Percentiles rank a stretch among this genome's conserved stretches.
phyloP scores from a whole-genome alignment of 495 filamentous ascomycete genomes.

The Talaromyces proteolyticus region DNA sequence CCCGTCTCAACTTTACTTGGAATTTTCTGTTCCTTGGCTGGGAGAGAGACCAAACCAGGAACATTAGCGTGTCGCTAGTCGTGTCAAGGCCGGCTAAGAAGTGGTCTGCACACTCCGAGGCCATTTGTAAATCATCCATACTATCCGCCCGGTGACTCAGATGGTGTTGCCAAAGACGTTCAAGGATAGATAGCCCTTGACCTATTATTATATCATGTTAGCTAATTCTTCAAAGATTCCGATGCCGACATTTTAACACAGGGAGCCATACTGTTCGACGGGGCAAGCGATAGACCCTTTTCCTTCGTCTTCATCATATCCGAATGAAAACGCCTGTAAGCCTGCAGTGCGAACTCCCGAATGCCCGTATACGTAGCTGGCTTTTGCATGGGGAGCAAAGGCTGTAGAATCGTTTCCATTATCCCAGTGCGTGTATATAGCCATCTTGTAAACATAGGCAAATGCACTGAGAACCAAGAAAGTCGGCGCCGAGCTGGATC shows the following conservation, averaged over 20 bases:
- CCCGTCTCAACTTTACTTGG: slow-evolving; percentile 18
- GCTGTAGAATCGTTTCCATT: slow-evolving; percentile 12
- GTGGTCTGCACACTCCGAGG: slow-evolving; percentile 24
- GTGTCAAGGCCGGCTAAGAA: slow-evolving; percentile 25
- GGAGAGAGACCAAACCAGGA: slow-evolving; percentile 26
- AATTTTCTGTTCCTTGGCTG: slow-evolving; percentile 15
- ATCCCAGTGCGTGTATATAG: slow-evolving; percentile 19
- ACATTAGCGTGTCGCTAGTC: slow-evolving; percentile 29
- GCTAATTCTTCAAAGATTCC: too few relatives aligned
- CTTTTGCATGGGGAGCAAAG: slow-evolving; percentile 23
- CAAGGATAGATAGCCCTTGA: too few relatives aligned
- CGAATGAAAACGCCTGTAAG: slow-evolving; percentile 6
- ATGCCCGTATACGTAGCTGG: slow-evolving; percentile 31
- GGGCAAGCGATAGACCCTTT: too few relatives aligned
- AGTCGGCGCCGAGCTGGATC: slow-evolving; percentile 21
- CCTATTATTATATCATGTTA: too few relatives aligned
- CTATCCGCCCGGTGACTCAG: too few relatives aligned
- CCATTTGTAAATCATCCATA: too few relatives aligned
- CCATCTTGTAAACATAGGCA: slow-evolving; percentile 25
- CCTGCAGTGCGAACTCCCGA: slow-evolving; percentile 18
- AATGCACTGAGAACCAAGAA: slow-evolving; percentile 28
- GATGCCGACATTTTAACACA: too few relatives aligned
- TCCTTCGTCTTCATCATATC: too few relatives aligned
- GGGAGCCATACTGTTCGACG: too few relatives aligned
- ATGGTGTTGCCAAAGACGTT: slow-evolving; percentile 3